Evolutionary conservation across 495 filamentous ascomycete species (phyloP).

Genomic region (Rhizodiscina lignyota): DNA sequence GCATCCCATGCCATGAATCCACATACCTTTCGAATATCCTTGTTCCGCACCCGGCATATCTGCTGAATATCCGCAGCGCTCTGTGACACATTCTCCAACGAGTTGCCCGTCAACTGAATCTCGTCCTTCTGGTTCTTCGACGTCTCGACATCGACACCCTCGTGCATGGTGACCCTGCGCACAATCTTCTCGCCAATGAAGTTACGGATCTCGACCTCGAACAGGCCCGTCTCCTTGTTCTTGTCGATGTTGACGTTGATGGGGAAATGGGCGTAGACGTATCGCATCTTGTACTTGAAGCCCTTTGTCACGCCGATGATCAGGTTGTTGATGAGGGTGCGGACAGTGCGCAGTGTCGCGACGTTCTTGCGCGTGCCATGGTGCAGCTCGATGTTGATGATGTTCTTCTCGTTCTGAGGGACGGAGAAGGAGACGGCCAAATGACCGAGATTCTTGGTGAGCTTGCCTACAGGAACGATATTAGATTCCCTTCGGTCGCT

Average conservation of each 20-base stretch:
- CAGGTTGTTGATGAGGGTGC: constrained; percentile 92
- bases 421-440: constrained; percentile 87
- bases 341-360: constrained; percentile 93
- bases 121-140: constrained; percentile 93
- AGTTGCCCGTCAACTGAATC: constrained; percentile 83
- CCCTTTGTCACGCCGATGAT: constrained; percentile 96
- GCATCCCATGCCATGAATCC: background rate
- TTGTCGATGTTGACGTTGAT: constrained; percentile 99
- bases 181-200: constrained; percentile 99
- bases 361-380: constrained; percentile 95
- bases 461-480: constrained; percentile 48
- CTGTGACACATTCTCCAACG: constrained; percentile 90
- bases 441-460: constrained; percentile 88
- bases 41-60: constrained; percentile 96
- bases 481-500: background rate
- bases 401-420: constrained; percentile 55
- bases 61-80: constrained; percentile 98
- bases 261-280: constrained; percentile 99
- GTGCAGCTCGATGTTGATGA: constrained; percentile 92
- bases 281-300: constrained; percentile 99
- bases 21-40: constrained; percentile 98
- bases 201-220: constrained; percentile 95
- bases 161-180: constrained; percentile 70
- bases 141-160: constrained; percentile 76
- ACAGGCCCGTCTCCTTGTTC: constrained; percentile 75